Percentiles rank a stretch among this genome's conserved stretches.
These are phyloP conservation scores for Lactarius akahatsu DNA, from an alignment of 768 basidiomycete species.

Conservation along the genomic window DNA sequence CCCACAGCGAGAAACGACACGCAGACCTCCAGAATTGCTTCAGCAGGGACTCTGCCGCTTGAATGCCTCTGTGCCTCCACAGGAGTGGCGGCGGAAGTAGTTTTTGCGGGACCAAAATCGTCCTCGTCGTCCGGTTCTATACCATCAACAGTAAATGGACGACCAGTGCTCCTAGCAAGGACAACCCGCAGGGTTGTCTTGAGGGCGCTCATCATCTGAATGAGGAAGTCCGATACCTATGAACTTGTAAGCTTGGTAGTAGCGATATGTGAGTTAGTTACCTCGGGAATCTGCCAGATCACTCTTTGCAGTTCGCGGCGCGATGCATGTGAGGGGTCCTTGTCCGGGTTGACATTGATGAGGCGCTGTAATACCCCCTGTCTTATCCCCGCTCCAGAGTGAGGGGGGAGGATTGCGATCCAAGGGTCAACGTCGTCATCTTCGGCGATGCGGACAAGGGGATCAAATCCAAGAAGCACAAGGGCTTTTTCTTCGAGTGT, in stretches of 20 bases:
- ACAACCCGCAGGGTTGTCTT: conserved; percentile 44
- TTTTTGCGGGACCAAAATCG: conserved; percentile 55
- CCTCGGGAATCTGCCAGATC: conserved; percentile 70
- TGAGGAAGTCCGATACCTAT: conserved; percentile 56
- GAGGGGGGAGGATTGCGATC: conserved; percentile 51
- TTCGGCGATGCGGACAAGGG: conserved; percentile 50
- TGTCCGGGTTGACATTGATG: conserved; percentile 26
- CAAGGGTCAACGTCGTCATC: conserved; percentile 35
- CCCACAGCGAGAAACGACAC: conserved; percentile 59
- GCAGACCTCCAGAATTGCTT: conserved; percentile 50
- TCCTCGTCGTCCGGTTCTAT: conserved; percentile 49
- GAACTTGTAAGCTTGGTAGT: conserved; percentile 9
- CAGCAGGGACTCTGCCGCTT: conserved; percentile 35
- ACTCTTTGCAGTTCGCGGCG: conserved; percentile 50
- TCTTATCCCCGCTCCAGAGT: conserved; percentile 58
- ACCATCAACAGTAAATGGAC: conserved; percentile 29
- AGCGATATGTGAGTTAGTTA: conserved; percentile 38
- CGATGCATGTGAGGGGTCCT: conserved; percentile 26
- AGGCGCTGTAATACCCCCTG: conserved; percentile 48
- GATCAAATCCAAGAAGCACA: conserved; percentile 65
- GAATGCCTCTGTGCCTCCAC: conserved; percentile 35
- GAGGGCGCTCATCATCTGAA: conserved; percentile 36
- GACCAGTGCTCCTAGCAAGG: conserved; percentile 34
- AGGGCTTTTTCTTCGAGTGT: conserved; percentile 59
- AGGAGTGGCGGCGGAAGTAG: conserved; percentile 35